These are phyloP conservation scores for Rhodotorula babjevae DNA, from an alignment of 768 basidiomycete genomes.

Conservation along the genomic window DNA sequence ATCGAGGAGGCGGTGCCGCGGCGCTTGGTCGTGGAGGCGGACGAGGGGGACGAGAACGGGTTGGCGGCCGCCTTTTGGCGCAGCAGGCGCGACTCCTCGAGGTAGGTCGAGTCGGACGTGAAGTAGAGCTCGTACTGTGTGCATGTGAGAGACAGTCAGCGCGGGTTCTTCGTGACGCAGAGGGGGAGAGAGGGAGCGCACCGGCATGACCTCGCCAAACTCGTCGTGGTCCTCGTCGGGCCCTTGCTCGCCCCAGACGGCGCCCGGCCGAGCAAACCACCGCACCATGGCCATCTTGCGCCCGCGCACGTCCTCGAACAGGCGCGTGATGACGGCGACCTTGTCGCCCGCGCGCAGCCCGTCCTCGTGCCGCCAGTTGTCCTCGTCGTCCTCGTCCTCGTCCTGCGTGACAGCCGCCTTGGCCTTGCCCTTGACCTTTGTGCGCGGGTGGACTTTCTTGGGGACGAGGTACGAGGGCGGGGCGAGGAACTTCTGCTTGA, in stretches of 20 bases:
- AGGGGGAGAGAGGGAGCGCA: not conserved
- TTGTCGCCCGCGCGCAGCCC: slow-evolving; percentile 20
- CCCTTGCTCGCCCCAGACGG: slow-evolving; percentile 29
- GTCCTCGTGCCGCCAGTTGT: slow-evolving; percentile 30
- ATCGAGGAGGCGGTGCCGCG: not conserved
- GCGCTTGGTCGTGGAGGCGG: not conserved
- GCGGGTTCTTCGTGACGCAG: too few relatives aligned
- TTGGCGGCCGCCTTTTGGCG: slow-evolving; percentile 1
- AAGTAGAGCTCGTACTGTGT: slow-evolving; percentile 39
- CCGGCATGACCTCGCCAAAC: not conserved
- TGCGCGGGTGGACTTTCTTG: not conserved
- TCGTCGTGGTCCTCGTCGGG: slow-evolving; percentile 24
- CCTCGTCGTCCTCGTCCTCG: not conserved
- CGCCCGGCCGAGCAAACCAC: slow-evolving; percentile 31
- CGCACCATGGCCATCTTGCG: slow-evolving; percentile 26
- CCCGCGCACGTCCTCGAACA: slow-evolving; percentile 35
- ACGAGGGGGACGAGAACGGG: slow-evolving; percentile 3
- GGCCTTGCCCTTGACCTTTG: not conserved
- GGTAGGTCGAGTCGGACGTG: slow-evolving; percentile 32
- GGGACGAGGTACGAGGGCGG: slow-evolving; percentile 7
- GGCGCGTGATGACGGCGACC: slow-evolving; percentile 32
- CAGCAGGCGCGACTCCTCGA: slow-evolving; percentile 18
- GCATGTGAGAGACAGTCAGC: not conserved
- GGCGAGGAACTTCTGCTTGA: slow-evolving; percentile 32
- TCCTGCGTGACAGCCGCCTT: not conserved